Percentiles rank a stretch among this genome's conserved stretches.
These are phyloP conservation scores for Nasturtium officinale DNA, from an alignment of 345 rosid species.

Conservation along the genomic window DNA sequence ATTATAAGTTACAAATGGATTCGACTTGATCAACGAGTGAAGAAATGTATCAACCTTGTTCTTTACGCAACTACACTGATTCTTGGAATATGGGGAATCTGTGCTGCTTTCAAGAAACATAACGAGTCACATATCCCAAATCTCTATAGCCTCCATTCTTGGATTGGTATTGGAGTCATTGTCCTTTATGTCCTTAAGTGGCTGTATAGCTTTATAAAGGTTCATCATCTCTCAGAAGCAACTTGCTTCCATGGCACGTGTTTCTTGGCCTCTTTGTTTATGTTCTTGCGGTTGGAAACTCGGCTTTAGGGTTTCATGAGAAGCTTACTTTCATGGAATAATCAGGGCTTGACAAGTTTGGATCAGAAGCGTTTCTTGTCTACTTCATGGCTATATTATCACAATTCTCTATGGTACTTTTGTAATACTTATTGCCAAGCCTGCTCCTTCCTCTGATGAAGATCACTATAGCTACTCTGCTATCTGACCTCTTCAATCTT, in stretches of 20 bases:
- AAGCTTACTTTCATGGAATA: conserved; percentile 83
- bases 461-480: conserved; percentile 57
- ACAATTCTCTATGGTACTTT: conserved; percentile 65
- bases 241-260: conserved; percentile 74
- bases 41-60: conserved; percentile 66
- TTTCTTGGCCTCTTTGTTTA: conserved; percentile 65
- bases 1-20: conserved; percentile 72
- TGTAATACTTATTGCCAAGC: conserved; percentile 57
- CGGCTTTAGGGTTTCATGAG: conserved; percentile 70
- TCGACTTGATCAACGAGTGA: conserved; percentile 56
- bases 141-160: conserved; percentile 89
- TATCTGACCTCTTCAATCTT: conserved; percentile 32
- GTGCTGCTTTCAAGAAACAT: conserved; percentile 73
- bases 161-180: conserved; percentile 76
- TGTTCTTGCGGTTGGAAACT: conserved; percentile 60
- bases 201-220: conserved; percentile 74
- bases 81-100: conserved; percentile 67
- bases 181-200: conserved; percentile 71
- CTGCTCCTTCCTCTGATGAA: conserved; percentile 39
- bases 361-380: conserved; percentile 76
- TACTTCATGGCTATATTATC: conserved; percentile 73
- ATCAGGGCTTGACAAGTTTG: conserved; percentile 67
- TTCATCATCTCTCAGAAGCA: conserved; percentile 48
- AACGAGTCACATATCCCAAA: conserved; percentile 68
- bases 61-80: conserved; percentile 70